Evolutionary conservation across 148 eudicot species (phyloP).

Genomic region (Dianthus caryophyllus): DNA sequence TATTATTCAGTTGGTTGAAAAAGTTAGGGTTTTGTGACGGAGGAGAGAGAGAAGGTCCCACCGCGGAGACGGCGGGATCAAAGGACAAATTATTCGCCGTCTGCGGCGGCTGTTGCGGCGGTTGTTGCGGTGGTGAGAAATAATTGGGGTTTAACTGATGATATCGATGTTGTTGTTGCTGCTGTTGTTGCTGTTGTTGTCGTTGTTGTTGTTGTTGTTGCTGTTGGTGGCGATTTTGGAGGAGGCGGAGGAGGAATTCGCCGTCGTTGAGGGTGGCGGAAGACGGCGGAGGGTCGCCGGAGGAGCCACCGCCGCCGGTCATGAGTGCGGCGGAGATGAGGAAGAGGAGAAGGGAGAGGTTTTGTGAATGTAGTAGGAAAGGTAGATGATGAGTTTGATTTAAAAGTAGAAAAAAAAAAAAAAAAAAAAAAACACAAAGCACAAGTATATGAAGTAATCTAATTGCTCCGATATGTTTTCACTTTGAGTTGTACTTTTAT

Average conservation of each 20-base stretch:
- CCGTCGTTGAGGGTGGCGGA: conserved; percentile 43
- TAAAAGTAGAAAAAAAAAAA: too few relatives aligned
- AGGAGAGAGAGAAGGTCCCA: conserved; percentile 50
- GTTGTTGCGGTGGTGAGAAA: conserved; percentile 20
- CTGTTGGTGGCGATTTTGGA: conserved; percentile 35
- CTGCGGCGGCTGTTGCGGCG: conserved; percentile 2
- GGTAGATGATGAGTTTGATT: too few relatives aligned
- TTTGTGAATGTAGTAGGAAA: neutral
- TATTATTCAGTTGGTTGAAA: conserved; percentile 26
- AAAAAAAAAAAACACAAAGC: too few relatives aligned
- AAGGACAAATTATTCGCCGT: conserved; percentile 26
- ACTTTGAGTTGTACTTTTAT: too few relatives aligned
- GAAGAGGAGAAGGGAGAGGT: too few relatives aligned
- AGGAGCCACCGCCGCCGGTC: conserved; percentile 26
- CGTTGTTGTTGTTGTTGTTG: neutral
- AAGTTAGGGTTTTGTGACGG: conserved; percentile 34
- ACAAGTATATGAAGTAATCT: too few relatives aligned
- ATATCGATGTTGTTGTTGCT: conserved; percentile 21
- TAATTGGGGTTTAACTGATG: conserved; percentile 10
- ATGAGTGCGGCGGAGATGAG: conserved; percentile 17
- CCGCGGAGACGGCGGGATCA: conserved; percentile 74
- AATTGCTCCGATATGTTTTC: too few relatives aligned
- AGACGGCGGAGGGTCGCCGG: conserved; percentile 1
- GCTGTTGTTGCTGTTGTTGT: conserved; percentile 18
- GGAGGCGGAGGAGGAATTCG: conserved; percentile 61